Evolutionary conservation across 2,329 filamentous ascomycete genomes (phyloP).

Genomic region (Rhynchosporium graminicola): DNA sequence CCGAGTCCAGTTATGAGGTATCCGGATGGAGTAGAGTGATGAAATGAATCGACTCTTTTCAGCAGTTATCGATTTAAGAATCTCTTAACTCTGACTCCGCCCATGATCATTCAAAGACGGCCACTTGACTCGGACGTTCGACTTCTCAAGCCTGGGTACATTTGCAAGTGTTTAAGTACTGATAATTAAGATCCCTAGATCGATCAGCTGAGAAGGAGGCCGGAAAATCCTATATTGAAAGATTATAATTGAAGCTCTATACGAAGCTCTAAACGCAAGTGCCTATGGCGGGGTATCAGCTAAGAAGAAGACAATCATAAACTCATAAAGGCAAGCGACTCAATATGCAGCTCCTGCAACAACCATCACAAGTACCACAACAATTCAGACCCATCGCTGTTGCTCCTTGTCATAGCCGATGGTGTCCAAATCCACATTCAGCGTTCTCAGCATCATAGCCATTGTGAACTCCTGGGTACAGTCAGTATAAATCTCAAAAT

Average conservation of each 20-base stretch:
- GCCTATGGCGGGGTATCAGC: conserved; percentile 16
- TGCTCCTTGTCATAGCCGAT: conserved; percentile 62
- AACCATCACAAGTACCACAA: neutral
- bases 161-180: too few species aligned
- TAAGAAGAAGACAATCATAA: neutral
- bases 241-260: neutral
- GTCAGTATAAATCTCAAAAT: conserved; percentile 20
- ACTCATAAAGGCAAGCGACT: neutral
- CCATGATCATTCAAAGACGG: too few species aligned
- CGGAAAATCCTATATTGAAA: neutral
- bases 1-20: too few species aligned
- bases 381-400: conserved; percentile 54
- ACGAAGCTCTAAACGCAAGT: conserved; percentile 13
- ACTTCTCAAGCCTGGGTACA: too few species aligned
- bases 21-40: too few species aligned
- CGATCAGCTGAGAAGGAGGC: neutral
- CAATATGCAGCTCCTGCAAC: conserved; percentile 10
- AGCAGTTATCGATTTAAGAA: too few species aligned
- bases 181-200: too few species aligned
- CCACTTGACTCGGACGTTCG: too few species aligned
- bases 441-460: conserved; percentile 66
- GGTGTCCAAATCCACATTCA: conserved; percentile 62
- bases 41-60: too few species aligned
- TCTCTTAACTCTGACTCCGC: too few species aligned
- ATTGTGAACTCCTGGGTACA: conserved; percentile 61